phyloP scores from a whole-genome alignment of 108 stramenopile genomes.

The Pseudonitzschia delicatissima region DNA sequence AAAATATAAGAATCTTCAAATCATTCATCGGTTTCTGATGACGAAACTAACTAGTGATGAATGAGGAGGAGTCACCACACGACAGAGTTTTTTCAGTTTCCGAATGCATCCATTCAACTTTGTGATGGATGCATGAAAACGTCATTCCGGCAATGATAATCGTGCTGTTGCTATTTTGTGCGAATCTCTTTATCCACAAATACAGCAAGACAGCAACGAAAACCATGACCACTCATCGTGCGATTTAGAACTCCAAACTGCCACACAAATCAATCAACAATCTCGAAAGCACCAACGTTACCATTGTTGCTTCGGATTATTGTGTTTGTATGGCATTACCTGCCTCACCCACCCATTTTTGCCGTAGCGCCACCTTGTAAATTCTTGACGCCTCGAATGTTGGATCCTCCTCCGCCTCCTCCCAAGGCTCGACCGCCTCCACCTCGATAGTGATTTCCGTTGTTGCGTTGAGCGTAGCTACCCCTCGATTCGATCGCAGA shows the following conservation, averaged over 20 bases:
- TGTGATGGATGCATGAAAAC: neutral
- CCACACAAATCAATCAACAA: slow-evolving; percentile 7
- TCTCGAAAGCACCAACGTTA: neutral
- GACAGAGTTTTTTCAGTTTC: slow-evolving; percentile 10
- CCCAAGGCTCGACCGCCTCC: neutral
- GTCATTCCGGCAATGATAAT: slow-evolving; percentile 11
- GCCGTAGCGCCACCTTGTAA: slow-evolving; percentile 19
- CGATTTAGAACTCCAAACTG: slow-evolving; percentile 1
- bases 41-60: no score
- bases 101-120: neutral
- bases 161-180: neutral
- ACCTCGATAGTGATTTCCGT: slow-evolving; percentile 18
- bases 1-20: no score
- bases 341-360: slow-evolving; percentile 38
- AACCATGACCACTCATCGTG: neutral
- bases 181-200: neutral
- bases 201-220: neutral
- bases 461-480: slow-evolving; percentile 24
- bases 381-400: slow-evolving; percentile 33
- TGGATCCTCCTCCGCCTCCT: slow-evolving; percentile 19
- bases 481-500: slow-evolving; percentile 18
- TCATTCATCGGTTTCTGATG: no score
- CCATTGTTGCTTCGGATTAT: neutral
- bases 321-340: slow-evolving; percentile 29
- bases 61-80: slow-evolving; percentile 11